These are phyloP conservation scores for Carallia pectinifolia DNA, from an alignment of 345 rosid species.

Conservation along the genomic window DNA sequence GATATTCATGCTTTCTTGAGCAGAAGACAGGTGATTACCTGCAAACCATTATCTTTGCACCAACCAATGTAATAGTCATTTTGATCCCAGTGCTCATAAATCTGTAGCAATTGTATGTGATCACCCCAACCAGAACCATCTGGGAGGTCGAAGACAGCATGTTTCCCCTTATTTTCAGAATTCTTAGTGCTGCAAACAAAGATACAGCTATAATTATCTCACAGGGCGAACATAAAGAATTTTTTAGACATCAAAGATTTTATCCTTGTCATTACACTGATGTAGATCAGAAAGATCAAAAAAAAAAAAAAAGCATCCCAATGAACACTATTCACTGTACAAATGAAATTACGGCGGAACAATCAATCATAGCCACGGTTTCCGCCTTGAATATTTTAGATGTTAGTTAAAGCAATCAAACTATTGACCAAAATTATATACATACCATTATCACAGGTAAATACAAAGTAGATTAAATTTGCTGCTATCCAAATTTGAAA, in stretches of 20 bases:
- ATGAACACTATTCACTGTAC: no score
- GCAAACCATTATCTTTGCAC: slow-evolving; percentile 75
- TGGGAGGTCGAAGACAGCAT: slow-evolving; percentile 58
- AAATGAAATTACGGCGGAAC: no score
- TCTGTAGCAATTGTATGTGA: slow-evolving; percentile 89
- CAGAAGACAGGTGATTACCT: slow-evolving; percentile 45
- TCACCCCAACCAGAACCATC: slow-evolving; percentile 96
- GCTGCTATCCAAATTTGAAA: not conserved
- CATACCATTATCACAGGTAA: not conserved
- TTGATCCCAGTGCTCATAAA: slow-evolving; percentile 76
- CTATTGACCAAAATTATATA: not conserved
- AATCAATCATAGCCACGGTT: not conserved
- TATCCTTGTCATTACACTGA: no score
- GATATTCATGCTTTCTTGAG: not conserved
- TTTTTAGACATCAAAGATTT: not conserved
- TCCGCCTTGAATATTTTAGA: not conserved
- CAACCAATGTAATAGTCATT: slow-evolving; percentile 61
- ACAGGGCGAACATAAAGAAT: not conserved
- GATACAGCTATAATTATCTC: not conserved
- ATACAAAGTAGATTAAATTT: not conserved
- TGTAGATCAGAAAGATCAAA: no score
- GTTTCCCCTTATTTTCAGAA: slow-evolving; percentile 82
- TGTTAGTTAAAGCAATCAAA: not conserved
- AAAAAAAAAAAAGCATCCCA: no score
- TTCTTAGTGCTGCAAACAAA: slow-evolving; percentile 48